Base-by-base conservation (phyloP, 768 basidiomycete species). In the Mrakia gelida region DNA sequence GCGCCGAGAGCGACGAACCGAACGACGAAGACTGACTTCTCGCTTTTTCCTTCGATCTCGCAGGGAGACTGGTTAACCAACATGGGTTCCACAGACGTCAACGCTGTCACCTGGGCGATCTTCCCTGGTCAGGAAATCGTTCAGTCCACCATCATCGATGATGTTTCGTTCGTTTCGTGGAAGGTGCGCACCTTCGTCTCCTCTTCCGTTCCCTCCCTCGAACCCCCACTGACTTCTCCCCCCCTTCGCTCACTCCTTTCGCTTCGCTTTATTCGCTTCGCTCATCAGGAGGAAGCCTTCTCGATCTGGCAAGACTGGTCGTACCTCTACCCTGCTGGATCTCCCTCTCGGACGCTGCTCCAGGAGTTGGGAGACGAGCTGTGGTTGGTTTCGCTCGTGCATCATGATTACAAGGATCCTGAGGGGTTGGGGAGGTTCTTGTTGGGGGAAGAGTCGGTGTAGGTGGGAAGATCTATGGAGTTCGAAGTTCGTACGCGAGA, bases 41-140 rank as follows among this genome's bases (percentile, higher is more conserved):
- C 2, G 54, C 43, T 38, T 30, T 11, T 65, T 16, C 49, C 28
- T 15, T 75, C 23, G 18, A 3, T 54, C 5, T 7, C 28, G 0
- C 34, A 94, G 92, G 95, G 92, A 38, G 91, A 93, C 71, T 90
- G 88, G 79, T 86, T 87, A 80, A 94, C 90, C 18, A 98, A 97
- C 83, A 89, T 96, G 32, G 87, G 88, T 1, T 89, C 91, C 67
- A 90, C 89, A 49, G 91, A 89, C 21, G 89, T 92, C 76, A 98
- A 98, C 84, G 95, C 95, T 0, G 97, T 99, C 10, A 99, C 97
- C 1, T 99, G 97, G 97, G 97, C 95, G 76, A 91, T 98, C 9
- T 99, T 99, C 84, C 93, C 95, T 0, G 97, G 94, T 0, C 92
- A 97, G 83, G 97, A 99, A 84, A 91, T 99, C 67, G 89, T 91